These are phyloP conservation scores for Heracleum sosnowskyi DNA, from an alignment of 129 eudicot genomes.

Conservation along the genomic window DNA sequence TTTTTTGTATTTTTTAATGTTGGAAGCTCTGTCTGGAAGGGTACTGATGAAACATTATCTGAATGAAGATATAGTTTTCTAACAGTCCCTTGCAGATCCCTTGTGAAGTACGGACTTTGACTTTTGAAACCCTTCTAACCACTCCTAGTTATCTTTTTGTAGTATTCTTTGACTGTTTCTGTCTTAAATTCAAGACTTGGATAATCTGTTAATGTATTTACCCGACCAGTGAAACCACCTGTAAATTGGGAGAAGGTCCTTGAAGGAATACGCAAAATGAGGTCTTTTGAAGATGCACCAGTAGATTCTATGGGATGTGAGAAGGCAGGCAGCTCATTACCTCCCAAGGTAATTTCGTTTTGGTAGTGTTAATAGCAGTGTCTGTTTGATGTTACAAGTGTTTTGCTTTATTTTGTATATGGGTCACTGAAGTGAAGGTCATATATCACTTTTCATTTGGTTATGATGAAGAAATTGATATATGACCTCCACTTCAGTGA, in stretches of 20 bases:
- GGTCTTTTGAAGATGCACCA: constrained; percentile 79
- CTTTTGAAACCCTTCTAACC: neutral
- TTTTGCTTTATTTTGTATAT: neutral
- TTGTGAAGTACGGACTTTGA: neutral
- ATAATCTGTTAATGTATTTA: neutral
- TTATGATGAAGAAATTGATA: too few species aligned
- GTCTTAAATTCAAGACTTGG: neutral
- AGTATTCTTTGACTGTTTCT: neutral
- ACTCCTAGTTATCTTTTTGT: neutral
- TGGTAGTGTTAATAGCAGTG: neutral
- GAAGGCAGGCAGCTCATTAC: constrained; percentile 85
- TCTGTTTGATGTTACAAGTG: neutral
- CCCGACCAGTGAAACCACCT: constrained; percentile 40
- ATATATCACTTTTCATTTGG: too few species aligned
- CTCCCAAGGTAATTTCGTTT: constrained; percentile 57
- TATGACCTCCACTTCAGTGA: too few species aligned
- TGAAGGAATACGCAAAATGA: constrained; percentile 79
- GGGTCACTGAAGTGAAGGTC: too few species aligned
- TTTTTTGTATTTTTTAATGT: neutral
- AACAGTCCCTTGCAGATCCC: neutral
- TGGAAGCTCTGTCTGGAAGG: neutral
- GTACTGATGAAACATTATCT: neutral
- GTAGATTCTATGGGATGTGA: constrained; percentile 96
- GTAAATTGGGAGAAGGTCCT: constrained; percentile 77
- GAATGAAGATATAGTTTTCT: neutral